phyloP scores from a whole-genome alignment of 1,284 basidiomycete genomes.

The Leccinum colubrinum region DNA sequence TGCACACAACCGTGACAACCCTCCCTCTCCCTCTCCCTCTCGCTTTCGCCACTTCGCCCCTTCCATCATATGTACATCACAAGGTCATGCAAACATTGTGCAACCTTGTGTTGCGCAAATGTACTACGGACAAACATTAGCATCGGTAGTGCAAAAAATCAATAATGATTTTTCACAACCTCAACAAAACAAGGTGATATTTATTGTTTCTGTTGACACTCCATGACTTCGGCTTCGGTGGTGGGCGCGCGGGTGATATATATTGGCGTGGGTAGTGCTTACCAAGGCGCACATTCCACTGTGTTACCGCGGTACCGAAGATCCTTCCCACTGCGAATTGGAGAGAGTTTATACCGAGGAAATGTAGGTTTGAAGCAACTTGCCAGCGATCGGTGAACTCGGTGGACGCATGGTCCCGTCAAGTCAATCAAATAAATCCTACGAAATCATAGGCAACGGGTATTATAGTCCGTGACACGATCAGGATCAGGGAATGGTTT shows the following conservation, averaged over 20 bases:
- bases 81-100: no score
- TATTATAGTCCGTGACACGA: neutral
- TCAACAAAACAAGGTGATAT: neutral
- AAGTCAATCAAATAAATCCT: neutral
- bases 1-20: no score
- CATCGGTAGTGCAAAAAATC: no score
- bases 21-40: no score
- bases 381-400: neutral
- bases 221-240: neutral
- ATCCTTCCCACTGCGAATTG: neutral
- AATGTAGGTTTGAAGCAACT: neutral
- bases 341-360: neutral
- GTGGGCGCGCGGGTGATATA: neutral
- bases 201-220: neutral
- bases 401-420: neutral
- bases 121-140: no score
- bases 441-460: neutral
- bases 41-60: no score
- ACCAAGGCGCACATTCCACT: neutral
- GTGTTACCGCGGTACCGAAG: neutral
- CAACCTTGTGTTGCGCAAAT: no score
- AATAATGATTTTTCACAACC: no score
- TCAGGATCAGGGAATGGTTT: neutral
- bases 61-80: no score
- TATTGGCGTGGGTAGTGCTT: neutral